Conservation (phyloP, 352 stramenopile species). For the Phytophthora capsici region DNA sequence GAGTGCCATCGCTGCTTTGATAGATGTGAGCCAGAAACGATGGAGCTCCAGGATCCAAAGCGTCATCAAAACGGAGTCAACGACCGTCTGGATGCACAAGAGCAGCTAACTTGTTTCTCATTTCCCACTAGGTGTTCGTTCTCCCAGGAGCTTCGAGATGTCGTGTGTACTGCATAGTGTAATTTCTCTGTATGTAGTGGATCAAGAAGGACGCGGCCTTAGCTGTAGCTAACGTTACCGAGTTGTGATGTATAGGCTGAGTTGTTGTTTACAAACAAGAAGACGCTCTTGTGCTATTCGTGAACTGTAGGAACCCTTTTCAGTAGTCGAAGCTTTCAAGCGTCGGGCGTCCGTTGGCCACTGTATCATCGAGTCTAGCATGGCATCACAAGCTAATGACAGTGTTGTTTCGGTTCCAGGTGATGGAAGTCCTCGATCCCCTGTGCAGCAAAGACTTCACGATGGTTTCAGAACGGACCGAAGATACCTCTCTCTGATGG, state of each 20-base stretch:
- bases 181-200: conserved; percentile 19
- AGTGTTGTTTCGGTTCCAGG: neutral
- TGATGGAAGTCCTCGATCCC: conserved; percentile 24
- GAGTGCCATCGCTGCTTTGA: conserved; percentile 39
- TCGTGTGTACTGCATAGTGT: conserved; percentile 24
- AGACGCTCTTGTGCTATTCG: neutral
- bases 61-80: neutral
- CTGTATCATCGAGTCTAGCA: neutral
- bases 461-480: conserved; percentile 55
- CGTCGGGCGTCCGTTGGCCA: conserved; percentile 20
- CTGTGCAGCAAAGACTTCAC: conserved; percentile 55
- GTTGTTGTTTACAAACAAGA: conserved; percentile 21
- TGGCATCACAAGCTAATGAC: conserved; percentile 10
- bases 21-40: conserved; percentile 11
- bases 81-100: neutral
- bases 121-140: conserved; percentile 16
- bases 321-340: conserved; percentile 20
- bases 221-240: neutral
- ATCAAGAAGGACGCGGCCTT: conserved; percentile 9
- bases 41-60: conserved; percentile 1
- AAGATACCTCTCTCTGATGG: conserved; percentile 56
- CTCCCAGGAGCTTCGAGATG: neutral
- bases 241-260: conserved; percentile 6
- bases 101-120: conserved; percentile 20
- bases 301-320: conserved; percentile 2